These are phyloP conservation scores for Atalantia buxifolia DNA, from an alignment of 345 rosid genomes.

Conservation along the genomic window DNA sequence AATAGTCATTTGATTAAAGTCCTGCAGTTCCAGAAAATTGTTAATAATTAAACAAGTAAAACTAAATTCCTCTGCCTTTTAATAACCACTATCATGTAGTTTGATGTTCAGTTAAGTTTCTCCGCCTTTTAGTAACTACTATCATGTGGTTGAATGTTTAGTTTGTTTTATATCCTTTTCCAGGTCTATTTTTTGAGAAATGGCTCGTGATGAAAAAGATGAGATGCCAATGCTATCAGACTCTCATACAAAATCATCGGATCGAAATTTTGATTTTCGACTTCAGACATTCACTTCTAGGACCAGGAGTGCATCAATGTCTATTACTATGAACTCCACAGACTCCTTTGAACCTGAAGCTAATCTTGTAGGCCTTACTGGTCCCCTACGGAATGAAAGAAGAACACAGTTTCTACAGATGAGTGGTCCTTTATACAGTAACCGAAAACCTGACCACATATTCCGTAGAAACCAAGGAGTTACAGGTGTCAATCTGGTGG, in stretches of 20 bases:
- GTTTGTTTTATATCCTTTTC: conserved; percentile 1
- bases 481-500: conserved; percentile 16
- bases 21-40: neutral
- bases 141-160: neutral
- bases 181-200: conserved; percentile 27
- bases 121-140: neutral
- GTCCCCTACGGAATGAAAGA: conserved; percentile 74
- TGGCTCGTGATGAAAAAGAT: conserved; percentile 57
- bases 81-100: neutral
- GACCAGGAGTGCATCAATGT: conserved; percentile 59
- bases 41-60: neutral
- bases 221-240: conserved; percentile 63
- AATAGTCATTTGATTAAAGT: neutral
- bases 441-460: conserved; percentile 32
- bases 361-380: conserved; percentile 62
- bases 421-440: conserved; percentile 66
- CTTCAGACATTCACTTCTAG: conserved; percentile 33
- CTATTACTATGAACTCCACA: conserved; percentile 41
- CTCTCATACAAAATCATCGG: conserved; percentile 21
- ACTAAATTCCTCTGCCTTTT: neutral
- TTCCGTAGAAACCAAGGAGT: conserved; percentile 27
- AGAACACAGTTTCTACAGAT: conserved; percentile 45
- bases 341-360: conserved; percentile 45
- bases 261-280: conserved; percentile 34
- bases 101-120: neutral